phyloP scores from a whole-genome alignment of 768 basidiomycete species.

The Serendipita sp. region DNA sequence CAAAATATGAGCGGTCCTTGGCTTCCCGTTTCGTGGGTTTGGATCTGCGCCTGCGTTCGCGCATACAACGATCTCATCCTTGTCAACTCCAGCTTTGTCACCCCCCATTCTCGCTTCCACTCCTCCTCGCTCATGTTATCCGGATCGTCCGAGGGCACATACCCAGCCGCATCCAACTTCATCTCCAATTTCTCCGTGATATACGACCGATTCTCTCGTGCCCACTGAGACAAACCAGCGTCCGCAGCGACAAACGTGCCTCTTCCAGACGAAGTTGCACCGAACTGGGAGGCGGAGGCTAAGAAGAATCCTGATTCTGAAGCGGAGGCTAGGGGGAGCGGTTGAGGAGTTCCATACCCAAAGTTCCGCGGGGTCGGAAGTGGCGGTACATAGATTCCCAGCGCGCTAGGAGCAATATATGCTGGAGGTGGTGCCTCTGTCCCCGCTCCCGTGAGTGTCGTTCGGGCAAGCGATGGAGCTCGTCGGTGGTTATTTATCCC shows the following conservation, averaged over 20 bases:
- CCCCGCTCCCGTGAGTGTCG: neutral
- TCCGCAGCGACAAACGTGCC: neutral
- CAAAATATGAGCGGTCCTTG: too few relatives aligned
- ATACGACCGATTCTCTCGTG: neutral
- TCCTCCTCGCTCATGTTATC: neutral
- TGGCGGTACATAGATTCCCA: neutral
- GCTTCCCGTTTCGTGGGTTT: too few relatives aligned
- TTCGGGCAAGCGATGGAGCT: neutral
- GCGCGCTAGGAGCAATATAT: neutral
- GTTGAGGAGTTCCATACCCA: neutral
- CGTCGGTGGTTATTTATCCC: neutral
- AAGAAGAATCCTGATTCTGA: neutral
- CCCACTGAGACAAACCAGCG: neutral
- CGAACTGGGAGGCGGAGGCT: neutral
- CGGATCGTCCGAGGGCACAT: neutral
- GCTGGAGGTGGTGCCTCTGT: neutral
- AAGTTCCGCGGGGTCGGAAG: neutral
- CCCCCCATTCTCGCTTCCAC: neutral
- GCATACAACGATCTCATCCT: neutral
- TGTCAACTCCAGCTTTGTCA: neutral
- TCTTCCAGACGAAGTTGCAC: neutral
- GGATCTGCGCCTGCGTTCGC: too few relatives aligned
- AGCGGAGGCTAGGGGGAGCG: neutral
- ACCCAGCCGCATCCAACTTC: neutral
- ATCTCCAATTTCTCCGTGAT: neutral